Evolutionary conservation across 108 stramenopile genomes (phyloP), one percentile per base, ranked within the genome.

Genomic region (Nannochloropsis gaditana): DNA sequence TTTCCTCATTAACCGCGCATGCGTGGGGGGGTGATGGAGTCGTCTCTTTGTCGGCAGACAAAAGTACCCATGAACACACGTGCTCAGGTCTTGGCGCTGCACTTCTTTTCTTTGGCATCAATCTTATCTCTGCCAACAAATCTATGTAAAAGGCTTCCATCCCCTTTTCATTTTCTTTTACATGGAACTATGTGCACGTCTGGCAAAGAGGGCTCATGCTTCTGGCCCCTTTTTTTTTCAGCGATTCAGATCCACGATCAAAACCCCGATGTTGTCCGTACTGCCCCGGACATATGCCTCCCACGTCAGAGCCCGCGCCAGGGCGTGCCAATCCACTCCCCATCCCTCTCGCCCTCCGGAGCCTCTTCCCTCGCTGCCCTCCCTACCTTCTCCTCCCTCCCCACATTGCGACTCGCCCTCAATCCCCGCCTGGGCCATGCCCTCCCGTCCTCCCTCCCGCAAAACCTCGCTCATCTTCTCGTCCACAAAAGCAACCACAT

Each of bases 261-360:
- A 95, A n/a, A 96, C 96, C 9, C 95, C 97, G 83, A 96, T 96
- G 85, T 97, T 97, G 86, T 97, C 97, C 21, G 90, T 92, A 86
- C 93, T 93, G 44, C 97, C 97, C 83, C 96, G 87, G 11, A 97
- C 93, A 84, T 93, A 96, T 4, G 97, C 96, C 92, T 96, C 96
- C 43, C 80, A 83, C 44, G 87, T 88, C 5, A 87, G 80, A 9
- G 83, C 83, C 43, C 83, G 79, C 21, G 87, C 87, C 45, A 83
- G 80, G 80, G 82, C 87, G 47, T 87, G 87, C 21, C 79, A 87
- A 44, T 79, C 83, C 84, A 80, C 81, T 45, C 45, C 47, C 79
- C 45, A 44, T 31, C 42, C 44, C 43, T 87, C 82, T 6, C 11
- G 15, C 45, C 86, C 86, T n/a, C 45, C 82, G 1, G 41, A 42